phyloP scores from a whole-genome alignment of 169 alveolate species.

The Sarcocystis neurona region DNA sequence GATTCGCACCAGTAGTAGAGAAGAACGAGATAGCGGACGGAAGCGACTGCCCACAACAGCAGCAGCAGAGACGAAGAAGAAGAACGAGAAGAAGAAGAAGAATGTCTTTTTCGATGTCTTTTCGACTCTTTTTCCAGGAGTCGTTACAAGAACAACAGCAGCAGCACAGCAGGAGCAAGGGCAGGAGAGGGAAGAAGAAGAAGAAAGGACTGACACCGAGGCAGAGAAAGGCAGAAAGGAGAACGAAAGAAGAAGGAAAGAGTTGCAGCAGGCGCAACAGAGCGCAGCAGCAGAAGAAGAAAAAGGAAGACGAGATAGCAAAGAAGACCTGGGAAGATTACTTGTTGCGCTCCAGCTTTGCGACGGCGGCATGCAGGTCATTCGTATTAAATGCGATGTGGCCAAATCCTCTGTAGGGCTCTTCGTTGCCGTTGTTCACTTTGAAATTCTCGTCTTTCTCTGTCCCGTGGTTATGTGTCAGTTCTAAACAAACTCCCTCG shows the following conservation, averaged over 20 bases:
- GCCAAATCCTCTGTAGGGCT: conserved; percentile 79
- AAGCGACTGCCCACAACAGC: too few species aligned
- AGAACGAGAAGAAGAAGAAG: too few species aligned
- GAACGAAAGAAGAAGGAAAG: neutral
- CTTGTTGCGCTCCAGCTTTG: conserved; percentile 56
- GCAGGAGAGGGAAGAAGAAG: too few species aligned
- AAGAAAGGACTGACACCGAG: too few species aligned
- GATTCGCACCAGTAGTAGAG: too few species aligned
- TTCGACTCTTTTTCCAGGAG: too few species aligned
- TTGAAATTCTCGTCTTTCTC: conserved; percentile 65
- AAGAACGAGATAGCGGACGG: too few species aligned
- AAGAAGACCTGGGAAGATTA: neutral
- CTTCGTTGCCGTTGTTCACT: conserved; percentile 77
- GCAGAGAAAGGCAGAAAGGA: too few species aligned
- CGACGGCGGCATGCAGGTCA: conserved; percentile 63
- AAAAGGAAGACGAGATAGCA: neutral
- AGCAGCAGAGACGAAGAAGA: too few species aligned
- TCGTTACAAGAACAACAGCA: too few species aligned
- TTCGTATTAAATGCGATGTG: conserved; percentile 77
- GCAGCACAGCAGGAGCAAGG: too few species aligned
- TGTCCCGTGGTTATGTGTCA: conserved; percentile 76
- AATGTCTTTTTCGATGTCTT: too few species aligned
- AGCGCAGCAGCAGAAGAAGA: neutral
- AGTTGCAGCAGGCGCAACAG: neutral
- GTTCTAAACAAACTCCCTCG: conserved; percentile 71